Percentiles rank a stretch among this genome's conserved stretches.
phyloP scores from a whole-genome alignment of 768 basidiomycete genomes.

The Thelephora aurantiotincta region DNA sequence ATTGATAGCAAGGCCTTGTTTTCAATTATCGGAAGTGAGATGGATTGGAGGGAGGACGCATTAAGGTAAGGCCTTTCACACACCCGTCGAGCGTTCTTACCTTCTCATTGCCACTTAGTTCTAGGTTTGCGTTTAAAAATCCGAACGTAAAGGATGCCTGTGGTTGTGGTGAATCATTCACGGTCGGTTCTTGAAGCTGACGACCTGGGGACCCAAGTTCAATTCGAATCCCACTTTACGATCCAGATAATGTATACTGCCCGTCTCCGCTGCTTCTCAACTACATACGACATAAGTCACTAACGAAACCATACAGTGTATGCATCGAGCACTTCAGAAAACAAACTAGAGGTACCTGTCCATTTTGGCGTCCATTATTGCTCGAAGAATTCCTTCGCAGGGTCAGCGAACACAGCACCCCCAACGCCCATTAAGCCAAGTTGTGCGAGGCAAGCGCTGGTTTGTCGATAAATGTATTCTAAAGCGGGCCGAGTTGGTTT shows the following conservation, averaged over 20 bases:
- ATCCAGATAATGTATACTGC: not conserved
- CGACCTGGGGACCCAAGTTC: no score
- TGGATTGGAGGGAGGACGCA: conserved; percentile 95
- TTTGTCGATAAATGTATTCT: conserved; percentile 69
- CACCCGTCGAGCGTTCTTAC: not conserved
- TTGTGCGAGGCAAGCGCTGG: conserved; percentile 50
- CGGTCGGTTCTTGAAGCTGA: conserved; percentile 24
- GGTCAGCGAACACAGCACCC: conserved; percentile 69
- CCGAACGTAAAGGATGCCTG: conserved; percentile 93
- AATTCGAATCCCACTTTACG: not conserved
- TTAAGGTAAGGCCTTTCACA: conserved; percentile 47
- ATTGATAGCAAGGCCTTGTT: conserved; percentile 97
- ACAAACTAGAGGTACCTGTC: not conserved
- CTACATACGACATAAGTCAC: not conserved
- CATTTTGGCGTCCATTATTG: conserved; percentile 5
- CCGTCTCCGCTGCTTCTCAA: not conserved
- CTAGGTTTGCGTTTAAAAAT: conserved; percentile 76
- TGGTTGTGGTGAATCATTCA: conserved; percentile 90
- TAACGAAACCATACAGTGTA: not conserved
- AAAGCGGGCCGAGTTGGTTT: conserved; percentile 56
- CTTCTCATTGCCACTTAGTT: conserved; percentile 26
- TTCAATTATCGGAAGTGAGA: conserved; percentile 95
- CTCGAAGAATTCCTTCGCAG: conserved; percentile 61
- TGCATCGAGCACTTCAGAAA: not conserved
- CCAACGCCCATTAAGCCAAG: conserved; percentile 63